Base-by-base conservation (phyloP, 768 basidiomycete species). In the Kwoniella bestiolae region DNA sequence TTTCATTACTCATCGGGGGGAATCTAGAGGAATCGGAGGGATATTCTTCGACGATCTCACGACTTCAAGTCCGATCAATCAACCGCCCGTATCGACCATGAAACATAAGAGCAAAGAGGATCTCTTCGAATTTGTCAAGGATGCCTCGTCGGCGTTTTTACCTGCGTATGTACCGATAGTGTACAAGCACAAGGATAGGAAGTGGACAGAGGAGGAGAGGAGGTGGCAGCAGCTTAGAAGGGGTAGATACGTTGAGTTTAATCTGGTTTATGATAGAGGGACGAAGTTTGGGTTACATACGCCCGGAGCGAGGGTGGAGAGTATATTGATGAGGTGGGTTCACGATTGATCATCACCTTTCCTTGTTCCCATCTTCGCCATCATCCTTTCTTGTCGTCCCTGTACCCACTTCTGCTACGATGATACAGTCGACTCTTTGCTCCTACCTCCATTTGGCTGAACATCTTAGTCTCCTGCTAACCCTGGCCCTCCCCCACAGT, bases 201-300 rank as follows among this genome's bases (percentile, higher is more conserved):
- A 71, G 1, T 84, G 77, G 68, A 85, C 85, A 53, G 85, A 87
- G 26, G 87, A 79, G 46, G 77, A 83, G 73, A 86, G 93, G 52
- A 85, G 94, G 55, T 99, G 96, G 96, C 95, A 98, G 81, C 86
- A 95, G 60, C 73, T 99, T 28, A 85, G 96, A 45, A 84, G 94
- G 26, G 94, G 94, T 0, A 85, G 94, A 67, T 95, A 97, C 76
- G 95, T 95, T 56, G 95, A 99, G 80, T 99, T 94, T 82, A 94
- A 94, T 79, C 80, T 94, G 67, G 87, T 93, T 11, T 87, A 89
- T 69, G 92, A 94, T 74, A 84, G 92, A 49, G 92, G 92, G 1
- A 94, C 92, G 25, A 92, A 90, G 77, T 94, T 92, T 71, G 91
- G 91, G 6, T 82, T 92, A 66, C 86, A 86, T 82, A 91, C 90